Percentiles rank a stretch among this genome's conserved stretches.
These are phyloP conservation scores for Metschnikowia peoriensis DNA, from an alignment of 805 yeast species.

Conservation along the genomic window DNA sequence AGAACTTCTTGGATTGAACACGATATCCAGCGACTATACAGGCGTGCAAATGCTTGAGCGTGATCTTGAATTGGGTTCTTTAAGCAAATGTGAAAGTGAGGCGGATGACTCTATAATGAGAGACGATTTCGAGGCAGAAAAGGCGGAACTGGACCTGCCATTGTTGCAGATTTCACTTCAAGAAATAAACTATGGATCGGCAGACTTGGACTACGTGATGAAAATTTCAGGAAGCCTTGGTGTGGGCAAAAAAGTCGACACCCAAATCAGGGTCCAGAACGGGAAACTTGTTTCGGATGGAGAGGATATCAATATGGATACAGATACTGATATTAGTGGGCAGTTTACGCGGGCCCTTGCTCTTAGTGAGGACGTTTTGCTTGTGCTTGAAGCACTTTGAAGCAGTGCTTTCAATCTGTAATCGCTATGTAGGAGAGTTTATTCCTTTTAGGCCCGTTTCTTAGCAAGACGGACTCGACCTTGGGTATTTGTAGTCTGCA, in stretches of 20 bases:
- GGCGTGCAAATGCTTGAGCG: conserved; percentile 10
- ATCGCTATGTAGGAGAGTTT: too few species aligned
- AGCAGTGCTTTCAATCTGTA: background rate
- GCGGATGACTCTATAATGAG: background rate
- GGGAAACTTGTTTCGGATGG: conserved; percentile 21
- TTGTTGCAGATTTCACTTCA: conserved; percentile 17
- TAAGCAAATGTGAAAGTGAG: conserved; percentile 22
- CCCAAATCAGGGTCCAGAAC: conserved; percentile 29
- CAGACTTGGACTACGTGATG: conserved; percentile 23
- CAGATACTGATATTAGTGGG: conserved; percentile 21
- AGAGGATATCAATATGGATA: conserved; percentile 19
- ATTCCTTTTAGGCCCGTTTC: too few species aligned
- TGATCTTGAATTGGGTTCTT: conserved; percentile 25
- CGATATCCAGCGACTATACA: conserved; percentile 21
- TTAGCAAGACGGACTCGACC: too few species aligned
- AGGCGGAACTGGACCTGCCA: background rate
- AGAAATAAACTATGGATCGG: conserved; percentile 25
- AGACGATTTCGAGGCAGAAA: conserved; percentile 11
- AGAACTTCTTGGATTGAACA: conserved; percentile 35
- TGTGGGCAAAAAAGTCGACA: conserved; percentile 6
- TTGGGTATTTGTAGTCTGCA: too few species aligned
- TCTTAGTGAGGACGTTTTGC: conserved; percentile 31
- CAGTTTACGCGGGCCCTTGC: conserved; percentile 28
- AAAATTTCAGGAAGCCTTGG: conserved; percentile 19
- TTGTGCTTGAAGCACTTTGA: conserved; percentile 20